Evolutionary conservation across 2,329 filamentous ascomycete species (phyloP).

Genomic region (Penicillium psychrosexuale): DNA sequence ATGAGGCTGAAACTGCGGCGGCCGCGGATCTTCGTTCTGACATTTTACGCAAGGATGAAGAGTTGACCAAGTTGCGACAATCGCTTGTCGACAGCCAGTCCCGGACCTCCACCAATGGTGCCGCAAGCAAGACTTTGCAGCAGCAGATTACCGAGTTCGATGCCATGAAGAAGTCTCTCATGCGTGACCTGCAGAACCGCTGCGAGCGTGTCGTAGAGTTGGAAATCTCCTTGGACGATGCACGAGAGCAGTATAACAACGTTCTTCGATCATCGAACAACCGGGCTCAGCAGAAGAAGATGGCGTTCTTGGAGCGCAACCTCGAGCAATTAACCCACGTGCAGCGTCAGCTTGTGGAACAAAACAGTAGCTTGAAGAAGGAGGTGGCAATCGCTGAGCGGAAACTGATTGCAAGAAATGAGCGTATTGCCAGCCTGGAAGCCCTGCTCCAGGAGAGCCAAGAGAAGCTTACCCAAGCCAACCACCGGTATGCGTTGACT

Average conservation of each 20-base stretch:
- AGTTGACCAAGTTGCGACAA: slow-evolving; percentile 75
- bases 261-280: slow-evolving; percentile 96
- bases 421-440: slow-evolving; percentile 93
- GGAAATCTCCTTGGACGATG: slow-evolving; percentile 95
- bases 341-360: slow-evolving; percentile 94
- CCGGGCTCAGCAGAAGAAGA: slow-evolving; percentile 99
- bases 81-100: slow-evolving; percentile 69
- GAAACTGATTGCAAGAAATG: slow-evolving; percentile 93
- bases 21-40: slow-evolving; percentile 75
- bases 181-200: slow-evolving; percentile 97
- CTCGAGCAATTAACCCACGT: slow-evolving; percentile 97
- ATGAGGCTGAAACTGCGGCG: slow-evolving; percentile 69
- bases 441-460: slow-evolving; percentile 91
- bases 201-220: slow-evolving; percentile 98
- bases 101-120: slow-evolving; percentile 57
- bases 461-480: slow-evolving; percentile 95
- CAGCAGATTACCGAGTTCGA: slow-evolving; percentile 99
- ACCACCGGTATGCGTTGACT: slow-evolving; percentile 74
- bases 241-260: slow-evolving; percentile 98
- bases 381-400: slow-evolving; percentile 98
- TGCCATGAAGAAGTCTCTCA: slow-evolving; percentile 99
- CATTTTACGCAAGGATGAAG: slow-evolving; percentile 71
- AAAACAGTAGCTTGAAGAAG: slow-evolving; percentile 96
- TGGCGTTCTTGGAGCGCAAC: slow-evolving; percentile 98
- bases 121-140: slow-evolving; percentile 74